Evolutionary conservation across 148 eudicot species (phyloP), one percentile per base, ranked within the genome.

Genomic region (Chenopodium album): DNA sequence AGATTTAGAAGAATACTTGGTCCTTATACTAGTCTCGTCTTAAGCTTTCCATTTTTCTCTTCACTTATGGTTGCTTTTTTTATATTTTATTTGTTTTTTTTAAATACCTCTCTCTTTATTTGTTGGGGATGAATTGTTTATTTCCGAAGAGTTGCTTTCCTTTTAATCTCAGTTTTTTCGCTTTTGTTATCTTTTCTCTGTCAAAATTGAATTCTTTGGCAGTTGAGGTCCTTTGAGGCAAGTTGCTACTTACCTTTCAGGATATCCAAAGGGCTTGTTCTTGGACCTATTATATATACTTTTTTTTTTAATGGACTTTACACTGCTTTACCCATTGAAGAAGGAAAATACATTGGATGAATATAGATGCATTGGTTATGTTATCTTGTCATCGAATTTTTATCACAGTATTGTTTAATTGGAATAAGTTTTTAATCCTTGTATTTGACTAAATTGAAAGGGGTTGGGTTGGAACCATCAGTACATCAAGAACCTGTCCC

Each of bases 1-100:
- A 76, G 68, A 48, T 85, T 85, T 83, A 71, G 71, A n/a, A n/a
- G 71, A n/a, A 19, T 65, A 47, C 79, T 37, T 11, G 12, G 46
- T 76, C 16, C 3, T 71, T 32, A 2, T 19, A 70, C 10, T 46
- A 54, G 28, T 28, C 19, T 69, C 47, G 11, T 64, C 73, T 65
- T 54, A 32, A 81, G 46, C 77, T 63, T 78, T 76, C 56, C 52
- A 44, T 71, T 73, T 65, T 54, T 77, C 66, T 77, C 4, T 54
- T 29, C n/a, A 8, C 13, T 28, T 73, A 12, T n/a, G 28, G 22
- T 4, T 26, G 0, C 17, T 72, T 47, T 16, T n/a, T 67, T 32
- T 16, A 28, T 47, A 44, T 28, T 13, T 72, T 77, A 46, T 23
- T 72, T 37, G 9, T 14, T 23, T 56, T 73, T 34, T 8, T 73